phyloP scores from a whole-genome alignment of 192 early-diverging fungal genomes.

The Coemansia umbellata region DNA sequence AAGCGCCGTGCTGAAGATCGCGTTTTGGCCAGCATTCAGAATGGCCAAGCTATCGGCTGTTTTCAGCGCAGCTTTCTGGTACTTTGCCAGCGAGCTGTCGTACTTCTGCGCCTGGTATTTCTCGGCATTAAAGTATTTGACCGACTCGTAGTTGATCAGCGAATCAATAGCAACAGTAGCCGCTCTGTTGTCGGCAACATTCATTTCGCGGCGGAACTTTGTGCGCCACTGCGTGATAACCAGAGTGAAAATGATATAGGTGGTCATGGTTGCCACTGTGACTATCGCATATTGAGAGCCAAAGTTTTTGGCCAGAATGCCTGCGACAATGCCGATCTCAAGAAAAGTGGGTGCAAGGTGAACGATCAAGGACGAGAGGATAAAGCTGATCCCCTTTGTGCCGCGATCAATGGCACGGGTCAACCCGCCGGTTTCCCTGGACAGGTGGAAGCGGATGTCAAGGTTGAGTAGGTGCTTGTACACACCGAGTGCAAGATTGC shows the following conservation, averaged over 20 bases:
- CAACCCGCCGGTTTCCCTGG: slow-evolving; percentile 93
- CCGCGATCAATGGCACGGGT: slow-evolving; percentile 95
- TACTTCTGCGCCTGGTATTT: slow-evolving; percentile 86
- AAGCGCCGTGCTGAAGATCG: slow-evolving; percentile 90
- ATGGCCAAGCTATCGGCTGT: slow-evolving; percentile 83
- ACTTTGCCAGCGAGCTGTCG: slow-evolving; percentile 80
- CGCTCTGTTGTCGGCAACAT: slow-evolving; percentile 93
- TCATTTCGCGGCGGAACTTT: slow-evolving; percentile 85
- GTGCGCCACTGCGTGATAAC: slow-evolving; percentile 87
- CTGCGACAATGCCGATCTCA: slow-evolving; percentile 93
- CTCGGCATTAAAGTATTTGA: slow-evolving; percentile 97
- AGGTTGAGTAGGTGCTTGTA: slow-evolving; percentile 87
- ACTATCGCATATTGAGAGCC: slow-evolving; percentile 59
- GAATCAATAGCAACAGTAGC: slow-evolving; percentile 93
- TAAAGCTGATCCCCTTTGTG: slow-evolving; percentile 93
- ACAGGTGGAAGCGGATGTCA: slow-evolving; percentile 89
- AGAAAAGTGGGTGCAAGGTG: slow-evolving; percentile 92
- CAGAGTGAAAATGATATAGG: slow-evolving; percentile 85
- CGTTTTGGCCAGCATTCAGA: slow-evolving; percentile 93
- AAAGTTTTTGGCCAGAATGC: slow-evolving; percentile 70
- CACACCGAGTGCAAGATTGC: slow-evolving; percentile 78
- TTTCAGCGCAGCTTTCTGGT: slow-evolving; percentile 92
- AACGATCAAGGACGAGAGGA: slow-evolving; percentile 92
- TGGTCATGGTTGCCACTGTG: slow-evolving; percentile 62
- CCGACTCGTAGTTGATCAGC: slow-evolving; percentile 95